A percentile compares a stretch with the other conserved stretches of the same genome.
phyloP scores from a whole-genome alignment of 202 grass and related monocot species.

The Bolboschoenoplectus hybrid region DNA sequence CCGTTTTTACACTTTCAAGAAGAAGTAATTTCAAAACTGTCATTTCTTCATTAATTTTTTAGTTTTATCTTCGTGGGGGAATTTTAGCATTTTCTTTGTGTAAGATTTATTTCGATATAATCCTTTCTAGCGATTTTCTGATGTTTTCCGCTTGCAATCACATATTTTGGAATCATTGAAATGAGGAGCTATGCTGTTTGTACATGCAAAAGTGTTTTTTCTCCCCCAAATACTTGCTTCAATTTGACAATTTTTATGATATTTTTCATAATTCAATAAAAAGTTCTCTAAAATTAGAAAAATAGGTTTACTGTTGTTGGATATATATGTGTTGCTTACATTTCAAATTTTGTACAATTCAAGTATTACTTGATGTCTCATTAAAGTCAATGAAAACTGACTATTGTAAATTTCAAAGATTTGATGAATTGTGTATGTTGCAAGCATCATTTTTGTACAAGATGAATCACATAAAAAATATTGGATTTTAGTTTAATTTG shows the following conservation, averaged over 20 bases:
- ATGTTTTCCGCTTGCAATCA: neutral
- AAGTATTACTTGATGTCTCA: neutral
- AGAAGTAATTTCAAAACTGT: conserved; percentile 47
- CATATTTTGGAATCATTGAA: neutral
- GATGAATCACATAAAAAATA: neutral
- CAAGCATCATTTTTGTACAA: neutral
- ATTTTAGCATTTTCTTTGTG: conserved; percentile 13
- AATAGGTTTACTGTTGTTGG: neutral
- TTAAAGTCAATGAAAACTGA: neutral
- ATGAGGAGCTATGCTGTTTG: neutral
- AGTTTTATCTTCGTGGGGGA: neutral
- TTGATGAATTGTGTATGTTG: neutral
- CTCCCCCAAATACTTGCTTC: neutral
- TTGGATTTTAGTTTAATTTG: neutral
- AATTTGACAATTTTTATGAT: neutral
- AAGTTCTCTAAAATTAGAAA: neutral
- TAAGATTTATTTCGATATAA: conserved; percentile 23
- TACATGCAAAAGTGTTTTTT: neutral
- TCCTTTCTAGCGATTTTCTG: neutral
- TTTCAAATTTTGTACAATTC: neutral
- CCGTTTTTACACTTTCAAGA: conserved; percentile 97
- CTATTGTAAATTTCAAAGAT: neutral
- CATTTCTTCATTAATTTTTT: neutral
- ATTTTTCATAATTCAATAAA: neutral
- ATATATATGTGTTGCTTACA: neutral